These are phyloP conservation scores for Yamadazyma oceani DNA, from an alignment of 1,139 yeast species.

Conservation along the genomic window DNA sequence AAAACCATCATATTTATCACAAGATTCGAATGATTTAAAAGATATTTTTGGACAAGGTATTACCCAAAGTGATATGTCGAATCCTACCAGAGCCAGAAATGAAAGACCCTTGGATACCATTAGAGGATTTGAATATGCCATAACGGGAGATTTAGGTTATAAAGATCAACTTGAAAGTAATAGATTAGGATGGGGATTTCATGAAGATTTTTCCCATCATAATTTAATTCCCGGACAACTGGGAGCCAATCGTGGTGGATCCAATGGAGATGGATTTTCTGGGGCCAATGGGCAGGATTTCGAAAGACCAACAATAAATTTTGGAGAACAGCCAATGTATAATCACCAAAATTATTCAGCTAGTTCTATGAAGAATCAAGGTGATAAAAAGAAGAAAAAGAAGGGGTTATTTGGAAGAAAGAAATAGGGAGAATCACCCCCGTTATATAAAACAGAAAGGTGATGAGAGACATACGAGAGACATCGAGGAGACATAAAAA, in stretches of 20 bases:
- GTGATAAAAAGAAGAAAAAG: conserved; percentile 42
- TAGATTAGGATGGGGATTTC: conserved; percentile 74
- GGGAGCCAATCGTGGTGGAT: conserved; percentile 14
- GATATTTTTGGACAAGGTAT: conserved; percentile 87
- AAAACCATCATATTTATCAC: conserved; percentile 40
- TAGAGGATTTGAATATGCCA: conserved; percentile 86
- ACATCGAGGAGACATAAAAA: too few relatives aligned
- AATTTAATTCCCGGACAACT: conserved; percentile 26
- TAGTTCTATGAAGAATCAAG: conserved; percentile 37
- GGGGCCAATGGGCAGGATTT: conserved; percentile 11
- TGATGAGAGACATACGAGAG: too few relatives aligned
- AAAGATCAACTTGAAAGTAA: conserved; percentile 79
- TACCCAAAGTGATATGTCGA: conserved; percentile 74
- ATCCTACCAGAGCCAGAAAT: conserved; percentile 88
- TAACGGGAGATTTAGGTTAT: conserved; percentile 79
- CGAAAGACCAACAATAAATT: conserved; percentile 37
- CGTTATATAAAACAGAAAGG: too few relatives aligned
- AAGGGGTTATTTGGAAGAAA: conserved; percentile 72
- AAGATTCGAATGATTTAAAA: conserved; percentile 49
- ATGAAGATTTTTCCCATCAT: conserved; percentile 46
- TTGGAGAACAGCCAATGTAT: conserved; percentile 64
- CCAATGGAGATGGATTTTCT: conserved; percentile 9
- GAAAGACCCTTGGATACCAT: conserved; percentile 97
- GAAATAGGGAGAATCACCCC: conserved; percentile 24
- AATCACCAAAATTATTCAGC: conserved; percentile 55